phyloP scores from a whole-genome alignment of 148 eudicot genomes.

The Fagopyrum homotropicum region DNA sequence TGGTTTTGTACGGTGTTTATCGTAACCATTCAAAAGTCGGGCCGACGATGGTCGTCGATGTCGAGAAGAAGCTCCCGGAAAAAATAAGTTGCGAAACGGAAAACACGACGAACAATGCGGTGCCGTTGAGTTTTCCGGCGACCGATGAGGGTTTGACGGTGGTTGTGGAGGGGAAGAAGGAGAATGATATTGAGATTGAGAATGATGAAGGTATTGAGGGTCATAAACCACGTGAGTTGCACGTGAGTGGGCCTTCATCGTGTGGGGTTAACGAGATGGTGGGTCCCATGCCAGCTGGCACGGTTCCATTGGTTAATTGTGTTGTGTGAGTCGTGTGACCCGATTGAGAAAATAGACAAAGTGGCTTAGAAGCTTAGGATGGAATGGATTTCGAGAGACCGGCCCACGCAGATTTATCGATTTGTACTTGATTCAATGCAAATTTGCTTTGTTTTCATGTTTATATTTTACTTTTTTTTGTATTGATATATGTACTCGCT shows the following conservation, averaged over 20 bases:
- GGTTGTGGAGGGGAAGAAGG: background rate
- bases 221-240: slow-evolving; percentile 1
- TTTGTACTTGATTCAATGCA: background rate
- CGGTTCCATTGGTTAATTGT: background rate
- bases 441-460: background rate
- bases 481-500: background rate
- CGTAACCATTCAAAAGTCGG: slow-evolving; percentile 12
- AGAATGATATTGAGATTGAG: background rate
- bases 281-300: background rate
- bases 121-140: background rate
- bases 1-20: slow-evolving; percentile 34
- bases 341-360: background rate
- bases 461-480: background rate
- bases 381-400: background rate
- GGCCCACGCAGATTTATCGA: background rate
- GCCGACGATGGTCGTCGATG: background rate
- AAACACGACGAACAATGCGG: background rate
- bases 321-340: slow-evolving; percentile 7
- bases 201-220: background rate
- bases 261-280: slow-evolving; percentile 7
- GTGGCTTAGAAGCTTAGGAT: background rate
- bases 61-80: background rate
- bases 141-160: slow-evolving; percentile 6
- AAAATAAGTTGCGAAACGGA: background rate
- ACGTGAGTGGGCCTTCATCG: background rate